phyloP scores from a whole-genome alignment of 306 rosid species.

The Sechiopsis laciniata region DNA sequence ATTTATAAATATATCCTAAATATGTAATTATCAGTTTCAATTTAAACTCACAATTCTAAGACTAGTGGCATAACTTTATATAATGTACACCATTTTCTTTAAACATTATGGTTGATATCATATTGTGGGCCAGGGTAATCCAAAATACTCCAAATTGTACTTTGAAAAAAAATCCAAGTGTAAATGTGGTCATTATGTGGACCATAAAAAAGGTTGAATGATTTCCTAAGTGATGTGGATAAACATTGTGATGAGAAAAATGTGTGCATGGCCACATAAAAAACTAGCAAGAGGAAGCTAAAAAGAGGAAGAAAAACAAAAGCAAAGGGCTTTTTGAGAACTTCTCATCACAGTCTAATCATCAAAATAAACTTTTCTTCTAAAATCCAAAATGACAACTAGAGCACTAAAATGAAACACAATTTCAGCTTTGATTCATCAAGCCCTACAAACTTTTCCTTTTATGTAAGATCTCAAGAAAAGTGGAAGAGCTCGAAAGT shows the following conservation, averaged over 20 bases:
- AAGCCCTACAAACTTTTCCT: background rate
- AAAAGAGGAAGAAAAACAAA: background rate
- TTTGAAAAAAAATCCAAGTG: background rate
- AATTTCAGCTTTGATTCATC: conserved; percentile 6
- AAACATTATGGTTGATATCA: conserved; percentile 10
- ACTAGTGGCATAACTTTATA: no score
- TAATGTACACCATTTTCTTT: background rate
- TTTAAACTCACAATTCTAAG: no score
- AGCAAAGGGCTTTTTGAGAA: conserved; percentile 9
- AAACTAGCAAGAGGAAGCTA: background rate
- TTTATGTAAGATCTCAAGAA: background rate
- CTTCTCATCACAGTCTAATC: background rate
- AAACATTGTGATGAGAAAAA: conserved; percentile 24
- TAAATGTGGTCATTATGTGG: conserved; percentile 13
- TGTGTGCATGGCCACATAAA: conserved; percentile 29
- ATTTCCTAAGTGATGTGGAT: conserved; percentile 17
- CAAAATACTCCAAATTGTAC: background rate
- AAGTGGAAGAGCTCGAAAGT: background rate
- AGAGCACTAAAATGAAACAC: background rate
- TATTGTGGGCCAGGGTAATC: background rate
- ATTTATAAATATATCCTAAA: no score
- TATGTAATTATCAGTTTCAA: background rate
- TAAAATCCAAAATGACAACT: background rate
- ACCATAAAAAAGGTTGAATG: conserved; percentile 18
- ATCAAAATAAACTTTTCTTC: background rate